A percentile compares a stretch with the other conserved stretches of the same genome.
These are phyloP conservation scores for Cryptococcus hybrid DNA, from an alignment of 1,284 basidiomycete genomes.

Conservation along the genomic window DNA sequence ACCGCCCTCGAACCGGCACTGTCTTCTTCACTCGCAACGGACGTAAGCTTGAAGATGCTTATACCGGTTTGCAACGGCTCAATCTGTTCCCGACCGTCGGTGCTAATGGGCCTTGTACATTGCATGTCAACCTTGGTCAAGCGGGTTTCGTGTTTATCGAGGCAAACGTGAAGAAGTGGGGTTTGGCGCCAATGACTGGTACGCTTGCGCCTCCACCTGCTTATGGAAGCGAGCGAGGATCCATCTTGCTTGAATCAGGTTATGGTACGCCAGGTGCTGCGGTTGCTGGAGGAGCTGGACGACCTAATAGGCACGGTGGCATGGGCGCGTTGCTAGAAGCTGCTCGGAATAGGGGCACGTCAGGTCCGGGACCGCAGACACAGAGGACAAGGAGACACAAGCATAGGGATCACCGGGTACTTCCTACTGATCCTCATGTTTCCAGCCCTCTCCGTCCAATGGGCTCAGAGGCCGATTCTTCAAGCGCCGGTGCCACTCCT, in stretches of 20 bases:
- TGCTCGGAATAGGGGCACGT: slow-evolving; percentile 18
- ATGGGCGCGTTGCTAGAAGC: slow-evolving; percentile 38
- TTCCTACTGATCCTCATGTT: slow-evolving; percentile 26
- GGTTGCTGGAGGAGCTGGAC: not conserved
- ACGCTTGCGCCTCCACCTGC: slow-evolving; percentile 93
- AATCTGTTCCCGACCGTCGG: slow-evolving; percentile 95
- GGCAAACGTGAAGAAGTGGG: slow-evolving; percentile 99
- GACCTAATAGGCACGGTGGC: slow-evolving; percentile 17
- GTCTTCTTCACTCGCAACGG: slow-evolving; percentile 97
- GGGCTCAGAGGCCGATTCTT: slow-evolving; percentile 18
- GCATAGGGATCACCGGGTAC: slow-evolving; percentile 15
- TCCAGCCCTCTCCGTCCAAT: slow-evolving; percentile 36
- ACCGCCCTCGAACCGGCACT: slow-evolving; percentile 88
- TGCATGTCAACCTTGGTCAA: slow-evolving; percentile 94
- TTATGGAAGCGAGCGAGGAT: slow-evolving; percentile 90
- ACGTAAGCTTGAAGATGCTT: slow-evolving; percentile 91
- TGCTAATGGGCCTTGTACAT: slow-evolving; percentile 87
- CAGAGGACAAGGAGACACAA: slow-evolving; percentile 6
- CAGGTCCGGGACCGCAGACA: not conserved
- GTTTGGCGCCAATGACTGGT: slow-evolving; percentile 88
- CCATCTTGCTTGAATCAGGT: slow-evolving; percentile 86
- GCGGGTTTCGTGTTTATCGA: slow-evolving; percentile 97
- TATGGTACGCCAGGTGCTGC: slow-evolving; percentile 45
- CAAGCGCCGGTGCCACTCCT: too few species aligned
- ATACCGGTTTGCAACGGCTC: slow-evolving; percentile 77